phyloP scores from a whole-genome alignment of 2,329 filamentous ascomycete species.

The Uncinocarpus reesii region DNA sequence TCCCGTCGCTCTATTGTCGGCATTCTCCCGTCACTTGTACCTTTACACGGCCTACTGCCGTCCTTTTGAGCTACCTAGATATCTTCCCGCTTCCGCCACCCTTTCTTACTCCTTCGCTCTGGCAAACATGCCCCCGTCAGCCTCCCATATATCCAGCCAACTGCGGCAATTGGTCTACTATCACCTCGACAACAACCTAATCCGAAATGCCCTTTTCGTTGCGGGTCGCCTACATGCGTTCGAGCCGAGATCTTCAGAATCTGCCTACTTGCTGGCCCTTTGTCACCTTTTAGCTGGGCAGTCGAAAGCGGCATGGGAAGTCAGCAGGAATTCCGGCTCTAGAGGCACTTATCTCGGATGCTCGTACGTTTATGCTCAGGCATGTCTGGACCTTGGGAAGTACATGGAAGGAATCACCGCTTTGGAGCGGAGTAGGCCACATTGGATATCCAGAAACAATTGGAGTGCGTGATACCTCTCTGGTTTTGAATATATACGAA shows the following conservation, averaged over 20 bases:
- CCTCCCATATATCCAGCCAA: constrained; percentile 48
- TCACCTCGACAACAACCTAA: constrained; percentile 77
- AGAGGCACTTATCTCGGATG: constrained; percentile 73
- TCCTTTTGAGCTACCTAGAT: not conserved
- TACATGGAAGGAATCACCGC: constrained; percentile 72
- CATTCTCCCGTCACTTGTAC: not conserved
- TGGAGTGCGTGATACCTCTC: constrained; percentile 58
- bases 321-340: constrained; percentile 59
- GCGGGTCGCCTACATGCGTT: constrained; percentile 76
- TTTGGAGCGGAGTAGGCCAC: constrained; percentile 67
- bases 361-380: constrained; percentile 82
- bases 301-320: constrained; percentile 74
- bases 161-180: constrained; percentile 58
- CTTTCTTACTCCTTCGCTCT: constrained; percentile 17
- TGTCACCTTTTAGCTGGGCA: constrained; percentile 77
- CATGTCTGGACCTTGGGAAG: constrained; percentile 68
- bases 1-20: constrained; percentile 13
- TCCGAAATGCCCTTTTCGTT: constrained; percentile 87
- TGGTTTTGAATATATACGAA: too few relatives aligned
- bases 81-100: not conserved
- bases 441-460: constrained; percentile 65
- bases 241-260: constrained; percentile 70
- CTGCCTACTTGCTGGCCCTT: constrained; percentile 69
- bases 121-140: constrained; percentile 44
- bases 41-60: not conserved